These are phyloP conservation scores for Epichloe elymi DNA, from an alignment of 2,329 filamentous ascomycete genomes.

Conservation along the genomic window DNA sequence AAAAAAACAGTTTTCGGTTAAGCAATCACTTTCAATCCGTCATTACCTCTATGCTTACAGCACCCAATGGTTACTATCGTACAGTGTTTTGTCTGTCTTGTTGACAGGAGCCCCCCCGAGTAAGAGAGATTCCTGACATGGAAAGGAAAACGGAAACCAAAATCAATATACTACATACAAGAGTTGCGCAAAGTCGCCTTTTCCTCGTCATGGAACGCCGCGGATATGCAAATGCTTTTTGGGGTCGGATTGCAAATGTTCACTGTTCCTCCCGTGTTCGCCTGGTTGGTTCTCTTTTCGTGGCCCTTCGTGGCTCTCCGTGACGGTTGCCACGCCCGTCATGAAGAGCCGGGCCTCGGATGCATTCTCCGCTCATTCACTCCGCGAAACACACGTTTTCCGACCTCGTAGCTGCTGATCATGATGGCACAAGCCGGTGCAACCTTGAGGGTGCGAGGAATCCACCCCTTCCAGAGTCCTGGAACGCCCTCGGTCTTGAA, in stretches of 20 bases:
- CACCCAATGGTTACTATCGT: neutral
- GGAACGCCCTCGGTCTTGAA: constrained; percentile 69
- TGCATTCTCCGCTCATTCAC: constrained; percentile 45
- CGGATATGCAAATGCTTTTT: neutral
- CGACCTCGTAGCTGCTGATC: constrained; percentile 96
- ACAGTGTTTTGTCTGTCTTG: neutral
- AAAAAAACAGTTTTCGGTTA: neutral
- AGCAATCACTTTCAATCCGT: neutral
- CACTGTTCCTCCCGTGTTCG: neutral
- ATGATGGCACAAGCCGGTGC: constrained; percentile 96
- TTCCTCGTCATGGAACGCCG: neutral
- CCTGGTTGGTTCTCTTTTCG: neutral
- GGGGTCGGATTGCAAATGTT: neutral
- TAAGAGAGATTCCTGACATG: neutral
- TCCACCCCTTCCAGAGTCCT: constrained; percentile 85
- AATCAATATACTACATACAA: neutral
- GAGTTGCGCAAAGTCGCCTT: neutral
- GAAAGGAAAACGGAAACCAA: neutral
- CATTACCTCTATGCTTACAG: neutral
- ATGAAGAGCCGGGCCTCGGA: constrained; percentile 1
- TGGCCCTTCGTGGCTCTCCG: neutral
- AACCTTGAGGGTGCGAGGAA: constrained; percentile 82
- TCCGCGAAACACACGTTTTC: constrained; percentile 72
- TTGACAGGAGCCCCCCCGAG: neutral
- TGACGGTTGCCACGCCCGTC: neutral